These are phyloP conservation scores for Eimeria praecox DNA, from an alignment of 169 alveolate species.

Conservation along the genomic window DNA sequence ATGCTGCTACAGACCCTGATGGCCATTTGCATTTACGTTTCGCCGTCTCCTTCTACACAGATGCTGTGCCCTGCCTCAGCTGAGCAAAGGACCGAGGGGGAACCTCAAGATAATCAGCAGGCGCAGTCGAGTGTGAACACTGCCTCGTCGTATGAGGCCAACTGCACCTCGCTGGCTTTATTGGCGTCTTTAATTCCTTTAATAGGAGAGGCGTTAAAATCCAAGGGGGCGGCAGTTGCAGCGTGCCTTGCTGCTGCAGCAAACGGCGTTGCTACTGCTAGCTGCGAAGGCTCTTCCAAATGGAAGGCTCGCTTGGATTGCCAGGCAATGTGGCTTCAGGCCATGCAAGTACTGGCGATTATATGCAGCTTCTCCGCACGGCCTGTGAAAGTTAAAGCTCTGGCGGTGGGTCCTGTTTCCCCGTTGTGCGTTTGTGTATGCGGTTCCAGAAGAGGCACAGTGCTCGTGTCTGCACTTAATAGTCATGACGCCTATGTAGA, in stretches of 20 bases:
- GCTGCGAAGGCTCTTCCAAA: not conserved
- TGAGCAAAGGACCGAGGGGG: constrained; percentile 31
- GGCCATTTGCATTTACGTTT: constrained; percentile 70
- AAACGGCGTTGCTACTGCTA: constrained; percentile 18
- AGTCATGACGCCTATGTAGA: not conserved
- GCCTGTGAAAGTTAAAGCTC: constrained; percentile 77
- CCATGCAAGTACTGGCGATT: constrained; percentile 78
- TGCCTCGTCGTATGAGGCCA: constrained; percentile 58
- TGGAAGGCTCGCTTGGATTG: constrained; percentile 60
- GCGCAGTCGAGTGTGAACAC: constrained; percentile 4
- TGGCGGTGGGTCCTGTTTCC: constrained; percentile 22
- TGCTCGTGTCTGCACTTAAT: not conserved
- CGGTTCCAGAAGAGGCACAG: not conserved
- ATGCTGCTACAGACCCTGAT: constrained; percentile 75
- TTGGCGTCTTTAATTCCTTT: constrained; percentile 7
- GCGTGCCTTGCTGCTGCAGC: constrained; percentile 57
- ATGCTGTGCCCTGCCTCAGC: not conserved
- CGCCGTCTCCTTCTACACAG: constrained; percentile 59
- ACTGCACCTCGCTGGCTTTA: constrained; percentile 31
- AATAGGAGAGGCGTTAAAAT: constrained; percentile 8
- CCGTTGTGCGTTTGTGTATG: not conserved
- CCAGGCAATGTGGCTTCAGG: constrained; percentile 78
- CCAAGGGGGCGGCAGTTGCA: constrained; percentile 61
- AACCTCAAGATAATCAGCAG: constrained; percentile 23
- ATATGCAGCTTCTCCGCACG: constrained; percentile 77